Percentiles rank a stretch among this genome's conserved stretches.
These are phyloP conservation scores for Sporothrix protearum DNA, from an alignment of 2,329 filamentous ascomycete genomes.

Conservation along the genomic window DNA sequence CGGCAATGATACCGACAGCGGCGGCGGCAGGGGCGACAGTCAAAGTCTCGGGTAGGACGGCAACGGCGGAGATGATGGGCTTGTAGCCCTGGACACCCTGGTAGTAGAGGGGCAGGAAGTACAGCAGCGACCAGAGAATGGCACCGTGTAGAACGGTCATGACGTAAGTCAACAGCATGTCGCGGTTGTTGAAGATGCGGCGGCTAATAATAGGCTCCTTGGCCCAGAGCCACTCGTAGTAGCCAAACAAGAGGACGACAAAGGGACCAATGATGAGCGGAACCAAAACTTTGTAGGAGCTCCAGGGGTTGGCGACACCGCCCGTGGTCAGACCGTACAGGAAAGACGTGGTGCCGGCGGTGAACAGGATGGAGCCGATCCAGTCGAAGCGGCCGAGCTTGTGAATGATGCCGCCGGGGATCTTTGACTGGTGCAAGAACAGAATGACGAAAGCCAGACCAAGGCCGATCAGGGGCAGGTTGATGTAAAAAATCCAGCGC, in stretches of 20 bases:
- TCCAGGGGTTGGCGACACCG: conserved; percentile 44
- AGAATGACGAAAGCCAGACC: conserved; percentile 24
- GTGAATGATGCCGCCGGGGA: conserved; percentile 33
- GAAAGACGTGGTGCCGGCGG: conserved; percentile 39
- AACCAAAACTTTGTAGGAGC: conserved; percentile 37
- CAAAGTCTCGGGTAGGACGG: conserved; percentile 32
- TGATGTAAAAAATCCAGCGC: conserved; percentile 45
- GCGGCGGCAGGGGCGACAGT: conserved; percentile 30
- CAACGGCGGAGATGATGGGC: conserved; percentile 34
- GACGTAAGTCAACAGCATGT: conserved; percentile 34
- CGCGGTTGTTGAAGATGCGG: conserved; percentile 43
- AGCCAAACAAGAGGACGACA: conserved; percentile 33
- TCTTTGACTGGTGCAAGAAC: conserved; percentile 40
- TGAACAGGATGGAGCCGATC: conserved; percentile 43
- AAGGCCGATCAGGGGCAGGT: conserved; percentile 40
- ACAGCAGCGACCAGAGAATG: conserved; percentile 52
- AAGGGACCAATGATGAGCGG: conserved; percentile 44
- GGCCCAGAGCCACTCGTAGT: conserved; percentile 27
- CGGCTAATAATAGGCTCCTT: conserved; percentile 40
- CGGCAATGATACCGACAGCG: conserved; percentile 27
- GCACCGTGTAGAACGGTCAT: conserved; percentile 57
- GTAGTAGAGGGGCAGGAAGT: conserved; percentile 41
- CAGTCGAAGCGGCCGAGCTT: conserved; percentile 43
- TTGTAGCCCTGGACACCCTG: conserved; percentile 36
- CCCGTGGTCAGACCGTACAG: conserved; percentile 46